These are phyloP conservation scores for Arabis hirsuta DNA, from an alignment of 345 rosid genomes.

Conservation along the genomic window DNA sequence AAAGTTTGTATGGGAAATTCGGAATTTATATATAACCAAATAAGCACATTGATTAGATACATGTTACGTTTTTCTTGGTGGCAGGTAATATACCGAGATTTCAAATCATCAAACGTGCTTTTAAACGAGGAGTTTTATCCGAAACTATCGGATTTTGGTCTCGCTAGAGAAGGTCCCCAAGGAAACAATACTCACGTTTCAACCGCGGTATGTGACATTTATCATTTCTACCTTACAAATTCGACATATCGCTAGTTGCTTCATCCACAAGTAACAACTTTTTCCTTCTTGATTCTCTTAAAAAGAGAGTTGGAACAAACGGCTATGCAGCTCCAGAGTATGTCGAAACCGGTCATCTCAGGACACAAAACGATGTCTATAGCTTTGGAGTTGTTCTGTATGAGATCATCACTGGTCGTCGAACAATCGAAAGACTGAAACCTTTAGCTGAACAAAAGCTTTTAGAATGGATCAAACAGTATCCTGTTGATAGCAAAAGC, in stretches of 20 bases:
- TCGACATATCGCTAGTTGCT: background rate
- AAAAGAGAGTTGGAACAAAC: slow-evolving; percentile 85
- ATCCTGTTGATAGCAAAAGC: slow-evolving; percentile 63
- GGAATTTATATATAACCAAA: too few species aligned
- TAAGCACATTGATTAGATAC: background rate
- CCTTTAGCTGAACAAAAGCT: slow-evolving; percentile 74
- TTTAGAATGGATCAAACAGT: slow-evolving; percentile 87
- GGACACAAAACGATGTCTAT: slow-evolving; percentile 68
- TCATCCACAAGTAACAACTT: slow-evolving; percentile 26
- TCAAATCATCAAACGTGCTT: slow-evolving; percentile 87
- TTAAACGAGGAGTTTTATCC: slow-evolving; percentile 64
- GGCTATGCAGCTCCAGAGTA: slow-evolving; percentile 98
- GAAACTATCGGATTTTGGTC: slow-evolving; percentile 93
- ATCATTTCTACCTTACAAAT: background rate
- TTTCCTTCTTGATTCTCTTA: background rate
- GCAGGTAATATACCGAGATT: slow-evolving; percentile 93
- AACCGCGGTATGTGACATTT: slow-evolving; percentile 60
- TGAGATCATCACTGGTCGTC: slow-evolving; percentile 90
- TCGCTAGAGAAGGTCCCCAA: slow-evolving; percentile 93
- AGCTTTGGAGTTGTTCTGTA: slow-evolving; percentile 93
- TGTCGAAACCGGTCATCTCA: slow-evolving; percentile 86
- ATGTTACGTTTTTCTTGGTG: background rate
- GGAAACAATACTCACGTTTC: slow-evolving; percentile 85
- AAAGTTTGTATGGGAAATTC: background rate
- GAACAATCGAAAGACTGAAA: slow-evolving; percentile 65